phyloP scores from a whole-genome alignment of 1,284 basidiomycete species.

The Pterula multifida region DNA sequence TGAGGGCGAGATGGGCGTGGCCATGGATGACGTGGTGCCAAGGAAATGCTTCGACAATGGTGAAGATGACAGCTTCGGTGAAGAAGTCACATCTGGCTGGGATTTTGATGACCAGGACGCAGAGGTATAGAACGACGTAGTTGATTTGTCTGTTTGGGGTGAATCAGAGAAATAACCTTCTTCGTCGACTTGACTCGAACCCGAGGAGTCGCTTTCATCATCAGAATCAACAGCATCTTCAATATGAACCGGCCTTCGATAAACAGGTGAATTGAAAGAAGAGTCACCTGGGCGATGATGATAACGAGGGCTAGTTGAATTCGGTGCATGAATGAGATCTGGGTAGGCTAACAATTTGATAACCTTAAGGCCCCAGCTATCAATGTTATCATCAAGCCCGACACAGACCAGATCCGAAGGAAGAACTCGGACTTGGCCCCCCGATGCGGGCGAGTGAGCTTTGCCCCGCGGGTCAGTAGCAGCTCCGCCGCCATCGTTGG shows the following conservation, averaged over 20 bases:
- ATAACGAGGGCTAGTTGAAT: conserved; percentile 6
- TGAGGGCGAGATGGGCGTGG: not conserved
- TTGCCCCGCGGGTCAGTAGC: conserved; percentile 15
- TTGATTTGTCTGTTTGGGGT: conserved; percentile 22
- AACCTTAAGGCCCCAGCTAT: conserved; percentile 62
- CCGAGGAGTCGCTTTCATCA: conserved; percentile 14
- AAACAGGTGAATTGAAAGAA: conserved; percentile 7
- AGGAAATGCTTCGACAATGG: conserved; percentile 19
- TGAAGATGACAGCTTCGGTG: conserved; percentile 19
- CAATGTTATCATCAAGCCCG: conserved; percentile 48
- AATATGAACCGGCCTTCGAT: conserved; percentile 11
- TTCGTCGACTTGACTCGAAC: conserved; percentile 16
- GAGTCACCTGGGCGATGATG: conserved; percentile 2
- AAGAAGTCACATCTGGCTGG: conserved; percentile 25
- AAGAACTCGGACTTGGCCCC: conserved; percentile 35
- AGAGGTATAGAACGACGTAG: conserved; percentile 21
- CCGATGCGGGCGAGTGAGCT: conserved; percentile 33
- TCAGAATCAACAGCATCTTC: conserved; percentile 2
- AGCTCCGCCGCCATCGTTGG: not conserved
- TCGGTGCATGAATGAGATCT: conserved; percentile 37
- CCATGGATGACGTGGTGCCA: not conserved
- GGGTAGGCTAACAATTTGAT: conserved; percentile 65
- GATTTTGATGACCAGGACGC: conserved; percentile 24
- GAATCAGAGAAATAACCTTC: conserved; percentile 46
- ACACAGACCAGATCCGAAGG: conserved; percentile 44